Conservation (phyloP, 345 rosid genomes). For the Gossypioides kirkii region DNA sequence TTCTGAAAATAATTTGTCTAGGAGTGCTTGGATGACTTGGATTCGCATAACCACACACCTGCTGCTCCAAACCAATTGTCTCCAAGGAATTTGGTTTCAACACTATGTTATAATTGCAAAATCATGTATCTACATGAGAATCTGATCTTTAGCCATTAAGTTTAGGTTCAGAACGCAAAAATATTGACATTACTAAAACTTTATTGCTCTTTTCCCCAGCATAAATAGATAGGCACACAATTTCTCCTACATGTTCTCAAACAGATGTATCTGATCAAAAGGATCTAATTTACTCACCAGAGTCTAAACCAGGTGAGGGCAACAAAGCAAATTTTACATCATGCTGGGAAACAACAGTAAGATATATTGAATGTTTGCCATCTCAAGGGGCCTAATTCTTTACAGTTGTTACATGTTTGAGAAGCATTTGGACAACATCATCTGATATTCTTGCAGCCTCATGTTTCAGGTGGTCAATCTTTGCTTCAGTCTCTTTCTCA, state of each 20-base stretch:
- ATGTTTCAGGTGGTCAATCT: constrained; percentile 51
- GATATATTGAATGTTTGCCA: background rate
- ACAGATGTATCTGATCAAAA: background rate
- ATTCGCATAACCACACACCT: constrained; percentile 21
- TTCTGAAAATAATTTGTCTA: constrained; percentile 43
- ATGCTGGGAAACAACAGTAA: background rate
- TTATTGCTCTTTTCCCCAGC: background rate
- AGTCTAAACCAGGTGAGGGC: background rate
- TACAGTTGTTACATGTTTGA: constrained; percentile 77
- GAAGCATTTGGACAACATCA: constrained; percentile 80
- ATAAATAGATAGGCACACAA: background rate
- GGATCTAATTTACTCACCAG: background rate
- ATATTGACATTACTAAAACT: background rate
- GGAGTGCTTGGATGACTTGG: constrained; percentile 30
- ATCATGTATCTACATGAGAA: background rate
- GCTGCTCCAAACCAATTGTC: constrained; percentile 8
- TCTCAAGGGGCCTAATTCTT: constrained; percentile 44
- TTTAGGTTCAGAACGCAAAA: background rate
- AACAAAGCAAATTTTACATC: background rate
- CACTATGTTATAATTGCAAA: background rate
- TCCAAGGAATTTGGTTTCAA: background rate
- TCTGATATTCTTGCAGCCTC: constrained; percentile 58
- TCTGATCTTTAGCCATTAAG: background rate
- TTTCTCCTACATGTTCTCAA: background rate
- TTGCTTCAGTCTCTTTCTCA: constrained; percentile 70